phyloP scores from a whole-genome alignment of 176 grass and related monocot species.

The Hyparrhenia diplandra region DNA sequence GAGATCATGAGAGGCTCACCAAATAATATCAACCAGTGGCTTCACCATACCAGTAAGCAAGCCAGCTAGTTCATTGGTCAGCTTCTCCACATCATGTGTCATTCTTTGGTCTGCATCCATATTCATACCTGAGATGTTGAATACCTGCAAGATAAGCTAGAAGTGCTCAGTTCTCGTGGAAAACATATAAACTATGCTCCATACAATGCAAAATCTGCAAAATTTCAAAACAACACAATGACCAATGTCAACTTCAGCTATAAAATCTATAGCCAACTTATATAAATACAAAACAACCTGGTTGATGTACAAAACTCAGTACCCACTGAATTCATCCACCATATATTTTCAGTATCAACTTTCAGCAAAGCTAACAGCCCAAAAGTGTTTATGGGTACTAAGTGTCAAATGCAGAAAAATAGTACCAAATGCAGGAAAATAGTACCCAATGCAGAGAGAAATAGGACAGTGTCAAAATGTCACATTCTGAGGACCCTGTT shows the following conservation, averaged over 20 bases:
- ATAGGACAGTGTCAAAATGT: not conserved
- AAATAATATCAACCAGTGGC: slow-evolving; percentile 94
- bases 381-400: not conserved
- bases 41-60: slow-evolving; percentile 98
- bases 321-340: not conserved
- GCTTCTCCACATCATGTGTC: slow-evolving; percentile 93
- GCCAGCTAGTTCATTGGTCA: slow-evolving; percentile 87
- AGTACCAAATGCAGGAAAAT: no score
- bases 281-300: not conserved
- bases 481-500: not conserved
- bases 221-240: not conserved
- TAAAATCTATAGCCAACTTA: not conserved
- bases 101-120: slow-evolving; percentile 98
- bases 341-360: not conserved
- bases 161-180: not conserved
- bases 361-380: not conserved
- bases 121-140: slow-evolving; percentile 65
- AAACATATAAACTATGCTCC: not conserved
- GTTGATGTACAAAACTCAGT: not conserved
- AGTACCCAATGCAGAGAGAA: no score
- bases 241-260: not conserved
- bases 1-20: slow-evolving; percentile 40
- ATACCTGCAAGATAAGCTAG: slow-evolving; percentile 41
- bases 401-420: not conserved
- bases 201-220: not conserved